Percentiles rank a stretch among this genome's conserved stretches.
Conservation (phyloP, 225 moss, liverwort and hornwort genomes). For the Asterella californica region DNA sequence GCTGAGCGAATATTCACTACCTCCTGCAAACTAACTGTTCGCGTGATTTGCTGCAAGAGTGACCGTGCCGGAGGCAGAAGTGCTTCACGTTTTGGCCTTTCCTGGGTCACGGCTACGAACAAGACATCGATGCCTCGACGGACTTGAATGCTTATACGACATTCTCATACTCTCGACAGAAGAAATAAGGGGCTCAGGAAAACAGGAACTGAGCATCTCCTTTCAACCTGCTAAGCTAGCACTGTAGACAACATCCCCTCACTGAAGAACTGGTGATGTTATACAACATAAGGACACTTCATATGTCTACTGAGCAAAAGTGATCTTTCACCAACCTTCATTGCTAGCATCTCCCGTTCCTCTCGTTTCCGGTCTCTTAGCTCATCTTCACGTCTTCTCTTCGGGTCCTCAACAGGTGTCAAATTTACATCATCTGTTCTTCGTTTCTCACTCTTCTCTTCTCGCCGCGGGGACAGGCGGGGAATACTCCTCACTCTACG, state of each 20-base stretch:
- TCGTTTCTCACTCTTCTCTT: slow-evolving; percentile 83
- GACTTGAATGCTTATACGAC: too few relatives aligned
- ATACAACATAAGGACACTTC: not conserved
- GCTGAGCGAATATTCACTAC: too few relatives aligned
- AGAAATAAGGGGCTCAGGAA: too few relatives aligned
- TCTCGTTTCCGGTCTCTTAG: slow-evolving; percentile 81
- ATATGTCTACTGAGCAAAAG: not conserved
- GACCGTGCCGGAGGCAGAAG: not conserved
- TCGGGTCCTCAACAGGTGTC: slow-evolving; percentile 57
- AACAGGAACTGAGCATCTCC: not conserved
- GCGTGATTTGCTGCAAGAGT: not conserved
- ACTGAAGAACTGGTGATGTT: not conserved
- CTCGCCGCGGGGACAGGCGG: slow-evolving; percentile 60
- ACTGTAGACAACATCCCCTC: not conserved
- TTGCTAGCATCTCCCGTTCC: slow-evolving; percentile 64
- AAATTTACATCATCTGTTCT: slow-evolving; percentile 59
- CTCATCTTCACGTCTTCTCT: slow-evolving; percentile 88
- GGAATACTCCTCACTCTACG: slow-evolving; percentile 59
- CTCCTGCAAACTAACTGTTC: too few relatives aligned
- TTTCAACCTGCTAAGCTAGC: not conserved
- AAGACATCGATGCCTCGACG: not conserved
- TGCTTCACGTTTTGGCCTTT: not conserved
- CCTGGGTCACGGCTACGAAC: not conserved
- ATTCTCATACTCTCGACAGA: too few relatives aligned
- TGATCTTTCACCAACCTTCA: slow-evolving; percentile 54